Conservation (phyloP, 202 grass and related monocot genomes). For the Zizania palustris region DNA sequence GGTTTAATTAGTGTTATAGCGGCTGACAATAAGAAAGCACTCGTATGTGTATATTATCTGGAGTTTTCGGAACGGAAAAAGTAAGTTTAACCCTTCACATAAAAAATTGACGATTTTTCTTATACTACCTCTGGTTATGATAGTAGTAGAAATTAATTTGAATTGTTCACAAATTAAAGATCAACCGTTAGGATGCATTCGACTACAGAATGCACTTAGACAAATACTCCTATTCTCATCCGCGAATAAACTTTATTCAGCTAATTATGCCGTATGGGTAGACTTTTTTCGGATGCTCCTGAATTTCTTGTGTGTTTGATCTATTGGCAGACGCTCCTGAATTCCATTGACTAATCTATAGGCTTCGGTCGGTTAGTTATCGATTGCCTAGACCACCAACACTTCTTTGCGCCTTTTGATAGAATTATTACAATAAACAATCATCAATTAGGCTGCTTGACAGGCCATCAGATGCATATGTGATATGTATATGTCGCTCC, state of each 20-base stretch:
- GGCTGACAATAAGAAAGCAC: no score
- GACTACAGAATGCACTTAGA: no score
- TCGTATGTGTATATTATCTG: no score
- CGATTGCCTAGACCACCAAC: neutral
- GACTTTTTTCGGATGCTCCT: neutral
- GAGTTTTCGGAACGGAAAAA: no score
- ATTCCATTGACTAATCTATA: neutral
- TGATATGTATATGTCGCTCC: neutral
- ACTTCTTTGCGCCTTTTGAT: neutral
- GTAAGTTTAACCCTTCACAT: no score
- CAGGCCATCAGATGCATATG: neutral
- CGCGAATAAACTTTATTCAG: neutral
- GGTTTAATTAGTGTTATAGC: no score
- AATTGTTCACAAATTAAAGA: no score
- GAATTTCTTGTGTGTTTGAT: slow-evolving; percentile 14
- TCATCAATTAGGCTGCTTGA: slow-evolving; percentile 21
- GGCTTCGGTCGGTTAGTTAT: neutral
- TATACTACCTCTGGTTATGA: no score
- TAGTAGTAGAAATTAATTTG: no score
- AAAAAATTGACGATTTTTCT: no score
- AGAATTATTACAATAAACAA: neutral
- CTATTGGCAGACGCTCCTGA: neutral
- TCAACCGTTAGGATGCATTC: no score
- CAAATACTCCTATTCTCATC: neutral
- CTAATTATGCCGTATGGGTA: neutral